Evolutionary conservation across 192 early-diverging fungal species (phyloP), one percentile per base, ranked within the genome.

Genomic region (Coemansia sp.): DNA sequence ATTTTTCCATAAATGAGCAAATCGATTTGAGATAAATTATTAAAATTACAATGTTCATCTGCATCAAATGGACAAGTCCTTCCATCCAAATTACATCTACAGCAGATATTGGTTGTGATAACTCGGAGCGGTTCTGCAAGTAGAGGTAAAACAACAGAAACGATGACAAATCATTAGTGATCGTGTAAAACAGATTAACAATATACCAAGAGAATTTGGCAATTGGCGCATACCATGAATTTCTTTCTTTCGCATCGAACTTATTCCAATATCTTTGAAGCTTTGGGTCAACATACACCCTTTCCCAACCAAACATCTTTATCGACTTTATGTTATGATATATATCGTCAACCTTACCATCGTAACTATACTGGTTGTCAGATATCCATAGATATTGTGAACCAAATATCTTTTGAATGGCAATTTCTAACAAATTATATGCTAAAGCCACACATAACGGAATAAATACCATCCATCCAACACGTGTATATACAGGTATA

Each of bases 251-350:
- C 49, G 49, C 4, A 58, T 53, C 70, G 56, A 17, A 60, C 29
- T 40, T 62, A 36, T 62, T 60, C 35, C 14, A 22, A 23, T 23
- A 59, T 20, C 63, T 19, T 40, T 52, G 29, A 10, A 52, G 60
- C 61, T 59, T 53, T 15, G 65, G 38, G 25, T 64, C 57, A 4
- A 63, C 48, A 56, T 75, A 66, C 32, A 63, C 46, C 15, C 42
- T 43, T 43, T 75, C 74, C 74, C 74, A 75, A 3, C 74, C 74
- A 52, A 66, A 70, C 48, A 70, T 42, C 50, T 75, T 75, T 11
- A 78, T 78, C 3, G 75, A 53, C 33, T 67, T 72, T 19, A 73
- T 73, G 14, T 49, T 56, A 15, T 48, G 36, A 41, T 68, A 78
- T 5, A 78, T 57, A 22, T 78, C 63, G 40, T 52, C 53, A 11